phyloP scores from a whole-genome alignment of 768 basidiomycete genomes.

The Sarcomyxa edulis region DNA sequence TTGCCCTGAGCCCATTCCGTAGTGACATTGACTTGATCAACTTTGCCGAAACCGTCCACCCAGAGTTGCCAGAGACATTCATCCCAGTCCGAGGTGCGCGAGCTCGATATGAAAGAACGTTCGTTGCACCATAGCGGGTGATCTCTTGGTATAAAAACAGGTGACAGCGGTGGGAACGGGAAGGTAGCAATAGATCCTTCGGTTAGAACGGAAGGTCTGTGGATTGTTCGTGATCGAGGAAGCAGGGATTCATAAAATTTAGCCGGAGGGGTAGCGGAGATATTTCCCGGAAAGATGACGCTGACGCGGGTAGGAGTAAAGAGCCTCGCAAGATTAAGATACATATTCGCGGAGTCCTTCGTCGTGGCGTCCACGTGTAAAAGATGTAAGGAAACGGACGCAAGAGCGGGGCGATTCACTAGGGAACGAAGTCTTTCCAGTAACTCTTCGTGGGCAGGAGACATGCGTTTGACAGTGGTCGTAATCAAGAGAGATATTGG shows the following conservation, averaged over 20 bases:
- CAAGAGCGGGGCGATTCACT: conserved; percentile 13
- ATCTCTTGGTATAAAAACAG: conserved; percentile 38
- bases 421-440: conserved; percentile 20
- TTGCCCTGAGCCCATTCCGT: conserved; percentile 9
- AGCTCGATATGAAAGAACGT: conserved; percentile 38
- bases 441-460: conserved; percentile 19
- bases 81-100: conserved; percentile 50
- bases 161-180: conserved; percentile 36
- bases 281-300: conserved; percentile 45
- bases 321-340: conserved; percentile 60
- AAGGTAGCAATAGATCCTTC: conserved; percentile 24
- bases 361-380: conserved; percentile 33
- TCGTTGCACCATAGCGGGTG: conserved; percentile 60
- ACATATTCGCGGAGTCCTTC: conserved; percentile 41
- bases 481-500: conserved; percentile 46
- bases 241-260: conserved; percentile 13
- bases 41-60: conserved; percentile 46
- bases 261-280: conserved; percentile 20
- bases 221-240: conserved; percentile 6
- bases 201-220: conserved; percentile 15
- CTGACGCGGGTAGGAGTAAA: conserved; percentile 44
- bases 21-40: conserved; percentile 18
- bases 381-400: conserved; percentile 39
- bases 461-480: conserved; percentile 20
- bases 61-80: conserved; percentile 65